A percentile compares a stretch with the other conserved stretches of the same genome.
phyloP scores from a whole-genome alignment of 129 eudicot genomes.

The Flaveria linearis region DNA sequence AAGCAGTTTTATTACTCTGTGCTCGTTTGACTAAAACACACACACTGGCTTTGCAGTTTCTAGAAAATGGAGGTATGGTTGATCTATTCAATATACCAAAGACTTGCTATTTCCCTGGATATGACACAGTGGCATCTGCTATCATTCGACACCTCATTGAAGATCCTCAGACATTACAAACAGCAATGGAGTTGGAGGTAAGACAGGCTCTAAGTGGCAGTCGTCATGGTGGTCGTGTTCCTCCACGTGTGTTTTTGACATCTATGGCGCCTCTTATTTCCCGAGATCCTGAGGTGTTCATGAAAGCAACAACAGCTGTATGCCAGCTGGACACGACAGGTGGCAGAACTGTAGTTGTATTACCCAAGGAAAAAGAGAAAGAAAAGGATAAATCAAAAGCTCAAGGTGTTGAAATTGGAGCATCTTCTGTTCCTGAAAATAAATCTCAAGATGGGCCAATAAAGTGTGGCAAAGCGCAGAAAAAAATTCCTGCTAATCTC shows the following conservation, averaged over 20 bases:
- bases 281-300: constrained; percentile 85
- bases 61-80: constrained; percentile 78
- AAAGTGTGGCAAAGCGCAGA: constrained; percentile 75
- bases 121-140: constrained; percentile 93
- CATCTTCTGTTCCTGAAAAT: constrained; percentile 54
- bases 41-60: constrained; percentile 67
- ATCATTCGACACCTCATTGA: constrained; percentile 92
- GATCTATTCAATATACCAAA: constrained; percentile 82
- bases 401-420: constrained; percentile 60
- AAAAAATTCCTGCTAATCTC: constrained; percentile 84
- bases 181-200: constrained; percentile 96
- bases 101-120: constrained; percentile 84
- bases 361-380: constrained; percentile 70
- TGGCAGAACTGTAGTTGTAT: constrained; percentile 68
- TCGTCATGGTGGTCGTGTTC: constrained; percentile 78
- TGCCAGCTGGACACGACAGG: constrained; percentile 92
- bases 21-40: constrained; percentile 95
- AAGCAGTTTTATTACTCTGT: constrained; percentile 86
- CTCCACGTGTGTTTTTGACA: constrained; percentile 78
- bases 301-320: constrained; percentile 80
- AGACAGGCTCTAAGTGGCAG: constrained; percentile 75
- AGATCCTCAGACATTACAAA: constrained; percentile 95
- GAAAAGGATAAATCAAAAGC: constrained; percentile 65
- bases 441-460: constrained; percentile 64
- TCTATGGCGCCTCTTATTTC: constrained; percentile 93